Evolutionary conservation across 768 basidiomycete species (phyloP), one percentile per base, ranked within the genome.

Genomic region (Obba rivulosa): DNA sequence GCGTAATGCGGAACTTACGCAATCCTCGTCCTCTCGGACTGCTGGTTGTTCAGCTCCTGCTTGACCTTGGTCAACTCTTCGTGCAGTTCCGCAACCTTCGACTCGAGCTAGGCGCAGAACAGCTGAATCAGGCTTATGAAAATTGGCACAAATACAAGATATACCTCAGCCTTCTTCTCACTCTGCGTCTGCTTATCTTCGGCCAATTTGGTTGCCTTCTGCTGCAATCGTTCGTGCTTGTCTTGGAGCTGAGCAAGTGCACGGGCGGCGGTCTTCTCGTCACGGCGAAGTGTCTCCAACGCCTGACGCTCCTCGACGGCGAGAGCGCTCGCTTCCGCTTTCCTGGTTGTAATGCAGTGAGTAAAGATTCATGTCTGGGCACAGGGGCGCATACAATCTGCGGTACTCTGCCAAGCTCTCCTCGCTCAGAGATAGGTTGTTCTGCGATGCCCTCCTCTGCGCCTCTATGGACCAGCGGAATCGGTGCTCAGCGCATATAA

Each of bases 371-470:
- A 17, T 8, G 0, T 13, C 11, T 36, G 10, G 22, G 34, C n/a
- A n/a, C 20, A 25, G 4, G 40, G 9, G 14, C 14, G 42, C 14
- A 23, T 52, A 92, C 88, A 94, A 73, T 62, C 76, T 71, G 10
- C 82, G 82, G 64, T 99, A 99, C 63, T 97, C 89, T 34, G 87
- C 84, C 13, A 98, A 69, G 60, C 85, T 89, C 49, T 89, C 84
- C 61, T 90, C 84, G 48, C 80, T 87, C 4, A 99, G 71, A 0
- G 88, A 83, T 38, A 89, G 69, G 38, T 88, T 94, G 48, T 79
- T 72, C 58, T 83, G 79, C 9, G 88, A 83, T 5, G 82, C 76
- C 59, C 74, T 79, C 46, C 86, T 71, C 57, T 89, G 86, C 23
- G 80, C 80, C 74, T 92, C 92, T 89, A 56, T 14, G 58, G 56